Evolutionary conservation across 1,139 yeast species (phyloP).

Genomic region (Debaryomyces sp.): DNA sequence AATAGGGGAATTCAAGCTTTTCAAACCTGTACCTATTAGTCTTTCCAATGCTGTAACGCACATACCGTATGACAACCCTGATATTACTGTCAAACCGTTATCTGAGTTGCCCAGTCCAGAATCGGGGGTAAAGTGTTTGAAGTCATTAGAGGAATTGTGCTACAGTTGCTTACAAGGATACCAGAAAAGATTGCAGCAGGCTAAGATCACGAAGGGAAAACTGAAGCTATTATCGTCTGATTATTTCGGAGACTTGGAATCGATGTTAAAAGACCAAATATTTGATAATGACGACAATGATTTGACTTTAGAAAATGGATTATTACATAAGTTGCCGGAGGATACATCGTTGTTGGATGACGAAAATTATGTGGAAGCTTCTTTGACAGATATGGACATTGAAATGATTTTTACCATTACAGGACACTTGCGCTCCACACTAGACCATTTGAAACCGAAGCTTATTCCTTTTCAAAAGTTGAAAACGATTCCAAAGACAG

Average conservation of each 20-base stretch:
- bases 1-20: slow-evolving; percentile 42
- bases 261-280: slow-evolving; percentile 8
- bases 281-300: slow-evolving; percentile 15
- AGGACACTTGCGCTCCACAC: slow-evolving; percentile 22
- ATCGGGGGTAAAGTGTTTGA: slow-evolving; percentile 36
- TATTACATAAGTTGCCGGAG: slow-evolving; percentile 21
- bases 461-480: slow-evolving; percentile 25
- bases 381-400: slow-evolving; percentile 46
- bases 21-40: slow-evolving; percentile 31
- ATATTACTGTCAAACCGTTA: slow-evolving; percentile 31
- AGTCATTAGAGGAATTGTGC: slow-evolving; percentile 38
- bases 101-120: slow-evolving; percentile 32
- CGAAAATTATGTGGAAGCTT: slow-evolving; percentile 30
- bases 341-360: slow-evolving; percentile 16
- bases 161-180: slow-evolving; percentile 50
- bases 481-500: slow-evolving; percentile 18
- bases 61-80: slow-evolving; percentile 45
- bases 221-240: slow-evolving; percentile 2
- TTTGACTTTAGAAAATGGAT: slow-evolving; percentile 15
- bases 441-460: slow-evolving; percentile 26
- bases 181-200: slow-evolving; percentile 46
- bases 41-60: slow-evolving; percentile 42
- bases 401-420: slow-evolving; percentile 31
- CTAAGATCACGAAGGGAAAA: slow-evolving; percentile 33
- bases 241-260: slow-evolving; percentile 8